Evolutionary conservation across 1,139 yeast species (phyloP).

Genomic region (Eremothecium gossypii): DNA sequence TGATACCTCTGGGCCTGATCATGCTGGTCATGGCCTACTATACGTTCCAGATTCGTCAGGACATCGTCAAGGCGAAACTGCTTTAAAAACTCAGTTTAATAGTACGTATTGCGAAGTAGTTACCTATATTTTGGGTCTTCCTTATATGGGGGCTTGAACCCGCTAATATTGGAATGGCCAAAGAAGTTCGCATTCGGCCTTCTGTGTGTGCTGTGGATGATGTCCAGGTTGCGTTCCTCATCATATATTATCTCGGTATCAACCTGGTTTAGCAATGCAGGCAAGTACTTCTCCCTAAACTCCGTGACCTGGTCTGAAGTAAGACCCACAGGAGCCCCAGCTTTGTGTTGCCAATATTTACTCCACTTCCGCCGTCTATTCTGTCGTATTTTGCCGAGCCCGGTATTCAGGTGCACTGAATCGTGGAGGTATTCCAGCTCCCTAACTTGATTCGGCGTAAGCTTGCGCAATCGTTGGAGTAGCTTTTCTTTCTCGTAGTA

Average conservation of each 20-base stretch:
- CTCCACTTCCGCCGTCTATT: constrained; percentile 30
- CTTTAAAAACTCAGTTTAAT: constrained; percentile 14
- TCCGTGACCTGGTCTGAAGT: constrained; percentile 18
- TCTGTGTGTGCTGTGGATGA: constrained; percentile 31
- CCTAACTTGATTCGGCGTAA: constrained; percentile 26
- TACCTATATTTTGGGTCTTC: constrained; percentile 1
- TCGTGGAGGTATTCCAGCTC: constrained; percentile 34
- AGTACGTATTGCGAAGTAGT: neutral
- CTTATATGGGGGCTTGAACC: constrained; percentile 36
- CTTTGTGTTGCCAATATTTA: constrained; percentile 33
- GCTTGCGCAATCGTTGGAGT: constrained; percentile 16
- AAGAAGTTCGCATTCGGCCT: constrained; percentile 39
- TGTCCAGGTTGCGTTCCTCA: constrained; percentile 30
- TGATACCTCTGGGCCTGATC: constrained; percentile 30
- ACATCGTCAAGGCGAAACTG: constrained; percentile 32
- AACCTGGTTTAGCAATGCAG: constrained; percentile 23
- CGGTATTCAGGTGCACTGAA: constrained; percentile 28
- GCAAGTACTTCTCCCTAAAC: constrained; percentile 21
- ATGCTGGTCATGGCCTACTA: constrained; percentile 32
- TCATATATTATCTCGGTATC: constrained; percentile 25
- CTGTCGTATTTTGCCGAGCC: constrained; percentile 26
- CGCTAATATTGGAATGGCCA: constrained; percentile 36
- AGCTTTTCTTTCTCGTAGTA: constrained; percentile 19
- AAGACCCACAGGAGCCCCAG: constrained; percentile 31
- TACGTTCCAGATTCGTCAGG: constrained; percentile 34